phyloP scores from a whole-genome alignment of 2,329 filamentous ascomycete genomes.

The Metarhizium humberi region DNA sequence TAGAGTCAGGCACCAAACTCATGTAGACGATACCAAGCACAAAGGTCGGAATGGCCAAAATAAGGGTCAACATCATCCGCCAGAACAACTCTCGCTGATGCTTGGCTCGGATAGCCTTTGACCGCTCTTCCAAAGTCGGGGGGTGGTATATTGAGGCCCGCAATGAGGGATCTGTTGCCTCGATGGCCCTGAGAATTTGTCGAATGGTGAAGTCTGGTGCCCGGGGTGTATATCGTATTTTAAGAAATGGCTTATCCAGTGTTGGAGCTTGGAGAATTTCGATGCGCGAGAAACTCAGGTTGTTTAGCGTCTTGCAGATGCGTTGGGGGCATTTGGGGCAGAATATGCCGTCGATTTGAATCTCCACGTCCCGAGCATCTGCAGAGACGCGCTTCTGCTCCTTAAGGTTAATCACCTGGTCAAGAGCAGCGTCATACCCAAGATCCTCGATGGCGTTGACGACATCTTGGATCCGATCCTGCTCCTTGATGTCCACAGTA shows the following conservation, averaged over 20 bases:
- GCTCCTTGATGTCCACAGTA: constrained; percentile 42
- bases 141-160: constrained; percentile 65
- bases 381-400: constrained; percentile 26
- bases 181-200: constrained; percentile 59
- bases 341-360: constrained; percentile 63
- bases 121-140: constrained; percentile 74
- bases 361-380: constrained; percentile 48
- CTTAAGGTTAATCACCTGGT: constrained; percentile 35
- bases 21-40: constrained; percentile 86
- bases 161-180: constrained; percentile 56
- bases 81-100: constrained; percentile 61
- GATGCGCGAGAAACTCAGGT: constrained; percentile 40
- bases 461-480: constrained; percentile 21
- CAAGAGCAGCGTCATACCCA: constrained; percentile 56
- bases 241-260: constrained; percentile 56
- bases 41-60: constrained; percentile 72
- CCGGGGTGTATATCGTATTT: constrained; percentile 59
- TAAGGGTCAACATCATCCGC: constrained; percentile 60
- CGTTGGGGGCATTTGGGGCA: constrained; percentile 61
- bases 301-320: constrained; percentile 42
- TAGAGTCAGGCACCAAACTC: constrained; percentile 57
- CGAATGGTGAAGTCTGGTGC: constrained; percentile 66
- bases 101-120: constrained; percentile 58
- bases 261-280: constrained; percentile 46
- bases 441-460: constrained; percentile 47